Evolutionary conservation across 2,329 filamentous ascomycete genomes (phyloP).

Genomic region (Plectosphaerella sp.): DNA sequence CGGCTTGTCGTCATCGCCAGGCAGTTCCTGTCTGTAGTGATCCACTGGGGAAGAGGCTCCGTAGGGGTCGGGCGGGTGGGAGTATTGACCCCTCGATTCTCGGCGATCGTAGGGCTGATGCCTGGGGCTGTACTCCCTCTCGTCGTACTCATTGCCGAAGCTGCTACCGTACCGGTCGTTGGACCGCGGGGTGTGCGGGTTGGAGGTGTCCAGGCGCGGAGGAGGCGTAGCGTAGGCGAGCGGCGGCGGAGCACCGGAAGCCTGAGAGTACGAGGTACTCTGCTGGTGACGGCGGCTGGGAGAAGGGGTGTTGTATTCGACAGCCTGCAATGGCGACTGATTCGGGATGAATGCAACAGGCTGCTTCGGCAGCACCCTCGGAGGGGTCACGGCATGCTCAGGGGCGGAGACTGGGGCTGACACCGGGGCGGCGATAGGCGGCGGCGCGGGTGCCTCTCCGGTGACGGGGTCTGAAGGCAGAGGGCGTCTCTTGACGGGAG

Average conservation of each 20-base stretch:
- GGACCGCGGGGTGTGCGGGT: conserved; percentile 9
- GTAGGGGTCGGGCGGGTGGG: conserved; percentile 24
- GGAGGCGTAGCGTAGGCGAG: conserved; percentile 5
- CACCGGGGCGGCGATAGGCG: neutral
- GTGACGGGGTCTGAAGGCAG: conserved; percentile 74
- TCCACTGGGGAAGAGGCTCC: conserved; percentile 21
- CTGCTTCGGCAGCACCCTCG: conserved; percentile 40
- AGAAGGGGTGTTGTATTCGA: conserved; percentile 44
- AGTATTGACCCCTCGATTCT: conserved; percentile 30
- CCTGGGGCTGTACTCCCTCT: conserved; percentile 29
- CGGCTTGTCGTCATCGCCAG: conserved; percentile 40
- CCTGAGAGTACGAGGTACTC: conserved; percentile 30
- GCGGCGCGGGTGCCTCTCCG: conserved; percentile 36
- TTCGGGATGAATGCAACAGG: conserved; percentile 36
- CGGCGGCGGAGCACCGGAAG: conserved; percentile 19
- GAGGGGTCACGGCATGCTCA: conserved; percentile 41
- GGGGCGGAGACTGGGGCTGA: conserved; percentile 17
- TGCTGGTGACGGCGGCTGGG: conserved; percentile 25
- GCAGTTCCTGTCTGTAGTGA: conserved; percentile 25
- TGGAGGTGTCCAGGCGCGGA: conserved; percentile 14
- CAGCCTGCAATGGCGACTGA: conserved; percentile 48
- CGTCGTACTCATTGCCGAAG: conserved; percentile 25
- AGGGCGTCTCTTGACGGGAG: conserved; percentile 75
- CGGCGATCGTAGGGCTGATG: conserved; percentile 32
- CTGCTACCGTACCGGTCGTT: conserved; percentile 30